Base-by-base conservation (phyloP, 2,329 filamentous ascomycete genomes). In the Neophaeococcomyces mojaviensis region DNA sequence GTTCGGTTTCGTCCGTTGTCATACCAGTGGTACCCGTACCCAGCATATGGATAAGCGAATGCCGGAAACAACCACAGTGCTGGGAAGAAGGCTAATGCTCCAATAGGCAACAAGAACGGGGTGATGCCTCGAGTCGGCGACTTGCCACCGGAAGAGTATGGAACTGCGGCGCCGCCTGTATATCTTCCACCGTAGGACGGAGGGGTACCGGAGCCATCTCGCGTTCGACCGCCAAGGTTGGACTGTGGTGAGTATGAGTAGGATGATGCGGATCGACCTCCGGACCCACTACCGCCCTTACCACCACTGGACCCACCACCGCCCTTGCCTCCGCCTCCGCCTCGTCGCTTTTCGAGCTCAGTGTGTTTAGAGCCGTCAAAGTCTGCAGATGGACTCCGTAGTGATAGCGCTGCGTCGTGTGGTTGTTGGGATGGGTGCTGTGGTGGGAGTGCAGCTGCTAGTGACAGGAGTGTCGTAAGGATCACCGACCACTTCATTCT, bases 1-100 rank as follows among this genome's bases (percentile, higher is more conserved):
- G 66, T 64, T 34, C 69, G 60, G 49, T 72, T 63, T 26, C 49
- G 33, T 4, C 57, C 57, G 9, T 62, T 62, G 10, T 56, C 46
- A 3, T 2, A 16, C 62, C 66, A 62, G 61, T 70, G 69, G 48
- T 68, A 69, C 57, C 74, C 43, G 30, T 67, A 69, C 4, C 66
- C 66, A 37, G 55, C 55, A 62, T 74, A 79, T 2, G 68, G 61
- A 58, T 82, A 82, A 2, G 69, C 69, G 50, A 77, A 81, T 7
- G 53, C 44, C 34, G 69, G 70, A 55, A 71, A 77, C 0, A 78
- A 64, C 72, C 76, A 81, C 12, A 76, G 46, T 1, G 73, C 76
- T 0, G 73, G 73, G 59, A 78, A 68, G 47, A 76, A 62, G 1
- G 63, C 57, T 48, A 74, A 56, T 7, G 62, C 67, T n/a, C 67